Evolutionary conservation across 495 filamentous ascomycete species (phyloP), one percentile per base, ranked within the genome.

Genomic region (Penicillium coprophilum): DNA sequence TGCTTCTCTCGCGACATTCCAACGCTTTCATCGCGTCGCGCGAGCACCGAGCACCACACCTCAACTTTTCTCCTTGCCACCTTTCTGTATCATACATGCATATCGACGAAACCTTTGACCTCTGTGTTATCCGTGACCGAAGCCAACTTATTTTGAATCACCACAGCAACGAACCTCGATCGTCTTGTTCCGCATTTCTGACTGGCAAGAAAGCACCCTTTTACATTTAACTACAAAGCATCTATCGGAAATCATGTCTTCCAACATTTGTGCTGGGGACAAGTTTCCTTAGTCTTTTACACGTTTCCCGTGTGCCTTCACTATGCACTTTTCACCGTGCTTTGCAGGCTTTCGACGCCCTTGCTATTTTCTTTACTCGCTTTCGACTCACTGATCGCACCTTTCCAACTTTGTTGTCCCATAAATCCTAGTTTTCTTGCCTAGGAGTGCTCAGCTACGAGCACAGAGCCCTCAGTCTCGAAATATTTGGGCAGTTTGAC

Each of bases 321-420:
- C 52, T 57, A 77, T 77, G 74, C 69, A 71, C 58, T 53, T 60
- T 57, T 65, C 38, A 63, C 50, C 58, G 50, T 57, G 62, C 48
- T 41, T 62, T 66, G 69, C 62, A 70, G 74, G 74, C 74, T 57
- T 67, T 66, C 59, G 60, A 68, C 66, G 71, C 71, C 69, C 52
- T 54, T 54, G 66, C 49, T 63, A 50, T 47, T 39, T 23, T 32
- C 48, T 32, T 21, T 27, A 36, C 12, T 38, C 31, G 20, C 41
- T 45, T 19, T 40, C 38, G 50, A 57, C 23, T 46, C 41, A 56
- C 52, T 30, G 60, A 49, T 56, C 45, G 24, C 24, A 38, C 23
- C 30, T 24, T 17, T 41, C 23, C 24, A 21, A 32, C n/a, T 32
- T 31, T 13, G 15, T n/a, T 27, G 3, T 21, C 38, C 43, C 15